phyloP scores from a whole-genome alignment of 352 stramenopile genomes.

The Globisporangium yorkense region DNA sequence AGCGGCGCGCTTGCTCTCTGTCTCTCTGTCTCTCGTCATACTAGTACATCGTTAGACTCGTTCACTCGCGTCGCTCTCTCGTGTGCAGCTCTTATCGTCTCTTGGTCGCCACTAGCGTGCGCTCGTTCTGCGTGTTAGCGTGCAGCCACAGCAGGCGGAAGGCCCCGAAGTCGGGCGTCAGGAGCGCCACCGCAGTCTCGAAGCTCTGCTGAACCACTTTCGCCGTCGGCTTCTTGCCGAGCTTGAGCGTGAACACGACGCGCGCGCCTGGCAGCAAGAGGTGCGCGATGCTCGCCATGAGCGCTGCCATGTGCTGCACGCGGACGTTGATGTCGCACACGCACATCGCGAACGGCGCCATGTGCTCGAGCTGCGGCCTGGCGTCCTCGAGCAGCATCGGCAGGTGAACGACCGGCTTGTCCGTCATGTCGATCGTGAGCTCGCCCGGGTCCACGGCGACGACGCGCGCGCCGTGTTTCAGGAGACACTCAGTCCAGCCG shows the following conservation, averaged over 20 bases:
- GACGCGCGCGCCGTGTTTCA: conserved; percentile 32
- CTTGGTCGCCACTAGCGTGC: conserved; percentile 29
- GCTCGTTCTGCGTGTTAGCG: conserved; percentile 41
- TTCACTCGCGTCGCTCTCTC: neutral
- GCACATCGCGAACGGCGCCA: conserved; percentile 34
- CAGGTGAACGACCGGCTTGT: conserved; percentile 33
- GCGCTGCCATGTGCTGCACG: conserved; percentile 20
- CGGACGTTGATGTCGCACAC: conserved; percentile 46
- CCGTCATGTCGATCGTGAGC: conserved; percentile 25
- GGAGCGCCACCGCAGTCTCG: conserved; percentile 1
- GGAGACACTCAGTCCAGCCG: conserved; percentile 49
- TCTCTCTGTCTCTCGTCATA: neutral
- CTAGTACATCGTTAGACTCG: too few species aligned
- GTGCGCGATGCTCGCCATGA: conserved; percentile 20
- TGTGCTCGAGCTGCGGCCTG: conserved; percentile 10
- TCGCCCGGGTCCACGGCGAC: conserved; percentile 47
- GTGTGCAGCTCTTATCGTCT: neutral
- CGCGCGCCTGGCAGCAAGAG: conserved; percentile 15
- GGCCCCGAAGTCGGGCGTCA: conserved; percentile 11
- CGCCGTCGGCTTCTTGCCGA: conserved; percentile 27
- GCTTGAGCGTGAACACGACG: conserved; percentile 35
- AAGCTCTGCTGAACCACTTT: conserved; percentile 16
- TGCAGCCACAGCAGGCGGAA: conserved; percentile 30
- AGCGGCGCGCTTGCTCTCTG: neutral
- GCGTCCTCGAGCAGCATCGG: conserved; percentile 36